Percentiles rank a stretch among this genome's conserved stretches.
Conservation (phyloP, 441 rosid genomes). For the Gossypium gossypioides region DNA sequence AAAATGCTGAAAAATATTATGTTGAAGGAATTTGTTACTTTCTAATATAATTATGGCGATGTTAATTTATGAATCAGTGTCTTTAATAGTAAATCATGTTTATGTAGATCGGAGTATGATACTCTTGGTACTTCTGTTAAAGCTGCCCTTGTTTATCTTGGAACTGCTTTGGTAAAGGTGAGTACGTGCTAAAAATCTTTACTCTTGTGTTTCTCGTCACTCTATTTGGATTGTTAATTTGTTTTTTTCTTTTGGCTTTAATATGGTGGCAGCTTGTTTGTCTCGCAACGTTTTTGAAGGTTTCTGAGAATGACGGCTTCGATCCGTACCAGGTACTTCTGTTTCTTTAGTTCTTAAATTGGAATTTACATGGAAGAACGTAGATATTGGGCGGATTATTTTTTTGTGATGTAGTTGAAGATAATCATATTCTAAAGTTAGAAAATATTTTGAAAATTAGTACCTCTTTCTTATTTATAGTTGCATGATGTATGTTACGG, state of each 20-base stretch:
- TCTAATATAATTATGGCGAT: neutral
- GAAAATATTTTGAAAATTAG: neutral
- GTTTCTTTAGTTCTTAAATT: neutral
- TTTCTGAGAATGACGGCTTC: slow-evolving; percentile 68
- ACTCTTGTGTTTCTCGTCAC: neutral
- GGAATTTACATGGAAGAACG: neutral
- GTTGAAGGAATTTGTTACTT: neutral
- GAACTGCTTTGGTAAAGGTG: slow-evolving; percentile 82
- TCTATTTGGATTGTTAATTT: neutral
- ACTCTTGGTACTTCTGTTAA: slow-evolving; percentile 82
- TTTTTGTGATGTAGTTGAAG: neutral
- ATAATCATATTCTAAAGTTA: neutral
- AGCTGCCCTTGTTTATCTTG: slow-evolving; percentile 75
- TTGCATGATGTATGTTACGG: neutral
- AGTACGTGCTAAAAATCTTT: neutral
- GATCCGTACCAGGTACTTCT: slow-evolving; percentile 72
- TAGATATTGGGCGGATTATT: neutral
- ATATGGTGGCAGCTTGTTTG: slow-evolving; percentile 67
- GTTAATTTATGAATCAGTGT: neutral
- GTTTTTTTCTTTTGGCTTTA: too few relatives aligned
- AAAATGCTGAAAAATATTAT: neutral
- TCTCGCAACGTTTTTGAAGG: slow-evolving; percentile 80
- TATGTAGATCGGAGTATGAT: slow-evolving; percentile 77
- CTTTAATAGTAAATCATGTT: neutral
- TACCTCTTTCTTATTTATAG: neutral